These are phyloP conservation scores for Fusarium dlaminii DNA, from an alignment of 2,329 filamentous ascomycete genomes.

Conservation along the genomic window DNA sequence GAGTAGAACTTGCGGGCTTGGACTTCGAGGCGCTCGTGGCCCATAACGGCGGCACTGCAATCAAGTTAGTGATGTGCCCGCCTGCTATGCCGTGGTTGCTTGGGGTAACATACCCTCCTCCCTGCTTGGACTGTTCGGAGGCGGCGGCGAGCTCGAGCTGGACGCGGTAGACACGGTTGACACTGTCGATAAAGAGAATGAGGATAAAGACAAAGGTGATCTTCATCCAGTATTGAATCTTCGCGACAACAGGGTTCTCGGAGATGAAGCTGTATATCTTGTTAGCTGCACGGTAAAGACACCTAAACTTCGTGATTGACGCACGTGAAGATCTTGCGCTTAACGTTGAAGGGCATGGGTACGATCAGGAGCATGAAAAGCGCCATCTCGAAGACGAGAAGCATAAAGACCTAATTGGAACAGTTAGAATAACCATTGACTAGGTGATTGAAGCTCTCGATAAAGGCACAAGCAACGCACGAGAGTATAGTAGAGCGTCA, in stretches of 20 bases:
- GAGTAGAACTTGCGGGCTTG: conserved; percentile 99
- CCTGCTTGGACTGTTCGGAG: conserved; percentile 62
- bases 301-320: conserved; percentile 40
- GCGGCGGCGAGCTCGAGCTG: conserved; percentile 85
- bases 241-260: conserved; percentile 83
- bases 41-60: conserved; percentile 73
- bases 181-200: conserved; percentile 97
- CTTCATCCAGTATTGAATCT: conserved; percentile 97
- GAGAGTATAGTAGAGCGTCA: conserved; percentile 68
- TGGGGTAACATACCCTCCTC: conserved; percentile 57
- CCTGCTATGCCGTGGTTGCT: neutral
- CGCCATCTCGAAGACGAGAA: conserved; percentile 84
- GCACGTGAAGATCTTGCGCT: conserved; percentile 83
- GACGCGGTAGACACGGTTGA: conserved; percentile 94
- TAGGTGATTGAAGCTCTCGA: neutral
- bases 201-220: conserved; percentile 99
- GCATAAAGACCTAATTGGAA: conserved; percentile 76
- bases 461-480: conserved; percentile 48
- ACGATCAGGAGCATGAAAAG: conserved; percentile 84
- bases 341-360: conserved; percentile 86
- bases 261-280: conserved; percentile 80
- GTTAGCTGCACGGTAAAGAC: conserved; percentile 4
- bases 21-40: conserved; percentile 95
- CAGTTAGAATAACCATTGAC: conserved; percentile 12
- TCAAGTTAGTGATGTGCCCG: conserved; percentile 32